A percentile compares a stretch with the other conserved stretches of the same genome.
Evolutionary conservation across 1,284 basidiomycete species (phyloP).

Genomic region (Grifola frondosa): DNA sequence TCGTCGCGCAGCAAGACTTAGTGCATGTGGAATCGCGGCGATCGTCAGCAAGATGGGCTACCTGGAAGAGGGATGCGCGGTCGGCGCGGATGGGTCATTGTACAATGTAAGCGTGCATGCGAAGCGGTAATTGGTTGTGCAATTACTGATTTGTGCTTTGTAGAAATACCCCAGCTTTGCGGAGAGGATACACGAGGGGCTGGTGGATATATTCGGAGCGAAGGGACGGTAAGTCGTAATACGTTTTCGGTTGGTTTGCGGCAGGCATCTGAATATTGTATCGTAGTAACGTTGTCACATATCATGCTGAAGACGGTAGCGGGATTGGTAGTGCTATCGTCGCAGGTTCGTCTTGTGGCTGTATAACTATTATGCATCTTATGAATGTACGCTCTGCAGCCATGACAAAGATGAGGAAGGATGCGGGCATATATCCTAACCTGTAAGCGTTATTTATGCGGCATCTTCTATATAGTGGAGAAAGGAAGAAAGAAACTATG

Average conservation of each 20-base stretch:
- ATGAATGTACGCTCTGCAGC: constrained; percentile 2
- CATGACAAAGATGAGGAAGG: constrained; percentile 26
- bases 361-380: neutral
- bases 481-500: too few species aligned
- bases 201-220: constrained; percentile 91
- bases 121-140: neutral
- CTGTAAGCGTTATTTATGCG: constrained; percentile 15
- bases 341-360: constrained; percentile 64
- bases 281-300: constrained; percentile 77
- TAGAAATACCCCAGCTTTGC: constrained; percentile 96
- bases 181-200: constrained; percentile 84
- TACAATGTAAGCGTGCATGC: constrained; percentile 76
- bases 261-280: neutral
- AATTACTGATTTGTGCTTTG: neutral
- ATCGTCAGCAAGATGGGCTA: constrained; percentile 92
- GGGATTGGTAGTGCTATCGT: constrained; percentile 97
- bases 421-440: constrained; percentile 23
- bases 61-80: constrained; percentile 84
- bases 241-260: constrained; percentile 2
- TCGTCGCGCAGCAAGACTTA: constrained; percentile 84
- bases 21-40: constrained; percentile 92
- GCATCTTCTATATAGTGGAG: too few species aligned
- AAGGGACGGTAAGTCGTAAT: constrained; percentile 70
- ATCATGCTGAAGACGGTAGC: constrained; percentile 93
- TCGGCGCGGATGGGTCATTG: constrained; percentile 90